Percentiles rank a stretch among this genome's conserved stretches.
Conservation (phyloP, 768 basidiomycete species). For the Podaxis sp. region DNA sequence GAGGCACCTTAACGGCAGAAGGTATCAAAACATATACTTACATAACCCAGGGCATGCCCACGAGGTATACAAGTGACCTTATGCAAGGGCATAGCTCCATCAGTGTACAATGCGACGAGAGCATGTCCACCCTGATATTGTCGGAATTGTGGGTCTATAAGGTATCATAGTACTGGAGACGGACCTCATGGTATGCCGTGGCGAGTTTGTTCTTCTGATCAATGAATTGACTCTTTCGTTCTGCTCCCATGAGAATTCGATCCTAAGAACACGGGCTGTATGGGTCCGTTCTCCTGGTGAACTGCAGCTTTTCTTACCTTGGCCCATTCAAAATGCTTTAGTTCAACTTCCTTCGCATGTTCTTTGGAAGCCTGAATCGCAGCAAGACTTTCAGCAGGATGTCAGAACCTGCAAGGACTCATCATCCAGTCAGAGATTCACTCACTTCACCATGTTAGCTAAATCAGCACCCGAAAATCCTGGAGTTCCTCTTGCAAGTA, state of each 20-base stretch:
- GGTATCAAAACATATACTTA: conserved; percentile 38
- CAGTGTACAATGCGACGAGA: conserved; percentile 90
- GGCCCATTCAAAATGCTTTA: conserved; percentile 97
- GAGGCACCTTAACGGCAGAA: conserved; percentile 11
- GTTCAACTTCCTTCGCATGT: conserved; percentile 63
- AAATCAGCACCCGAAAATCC: conserved; percentile 97
- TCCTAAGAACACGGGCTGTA: conserved; percentile 45
- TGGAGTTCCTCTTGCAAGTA: conserved; percentile 90
- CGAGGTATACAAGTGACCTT: conserved; percentile 98
- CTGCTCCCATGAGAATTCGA: conserved; percentile 96
- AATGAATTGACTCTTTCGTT: conserved; percentile 87
- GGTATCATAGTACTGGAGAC: conserved; percentile 18
- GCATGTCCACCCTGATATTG: conserved; percentile 79
- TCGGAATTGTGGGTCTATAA: conserved; percentile 14
- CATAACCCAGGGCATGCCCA: conserved; percentile 88
- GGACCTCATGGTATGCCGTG: conserved; percentile 95
- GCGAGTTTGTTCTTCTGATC: conserved; percentile 83
- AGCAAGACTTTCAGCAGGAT: conserved; percentile 56
- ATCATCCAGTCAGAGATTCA: conserved; percentile 17
- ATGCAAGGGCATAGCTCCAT: conserved; percentile 95
- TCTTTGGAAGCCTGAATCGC: conserved; percentile 95
- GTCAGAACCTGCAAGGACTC: conserved; percentile 13
- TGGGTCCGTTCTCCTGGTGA: not conserved
- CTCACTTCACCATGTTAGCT: conserved; percentile 95
- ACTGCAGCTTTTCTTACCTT: conserved; percentile 50